Evolutionary conservation across 768 basidiomycete genomes (phyloP), one percentile per base, ranked within the genome.

Genomic region (Auricularia auricula-judae): DNA sequence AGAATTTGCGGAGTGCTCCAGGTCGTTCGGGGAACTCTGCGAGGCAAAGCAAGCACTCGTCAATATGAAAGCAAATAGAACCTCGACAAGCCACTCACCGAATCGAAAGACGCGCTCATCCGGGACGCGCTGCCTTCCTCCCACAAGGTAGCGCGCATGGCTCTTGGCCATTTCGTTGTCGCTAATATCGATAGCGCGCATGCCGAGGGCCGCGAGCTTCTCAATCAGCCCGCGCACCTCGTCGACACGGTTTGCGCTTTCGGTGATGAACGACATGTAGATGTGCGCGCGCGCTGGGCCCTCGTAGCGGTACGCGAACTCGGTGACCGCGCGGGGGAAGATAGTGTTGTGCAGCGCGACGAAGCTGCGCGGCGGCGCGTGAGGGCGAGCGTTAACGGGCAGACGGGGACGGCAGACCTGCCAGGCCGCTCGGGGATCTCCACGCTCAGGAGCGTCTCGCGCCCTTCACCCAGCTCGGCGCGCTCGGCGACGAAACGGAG

Each of bases 401-500:
- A 51, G 59, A 14, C 44, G 54, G 43, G 2, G 35, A 34, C 65
- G 61, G 51, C 83, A 68, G 72, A 87, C 95, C 88, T 91, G 77
- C 97, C 97, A 3, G 93, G 91, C 65, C 76, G 80, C 74, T 99
- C 97, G 29, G 97, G 94, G 63, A 98, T 89, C 70, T 91, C 89
- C n/a, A 98, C 91, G 70, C 90, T 91, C 68, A 98, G 81, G 58
- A 98, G 80, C 0, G 90, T 97, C 76, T 99, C 97, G 62, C 89
- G 83, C 11, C 96, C 89, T 75, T 99, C 97, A 67, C 97, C 97
- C 21, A 98, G 81, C 74, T 98, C 94, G 3, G 97, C 97, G 64
- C 97, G 93, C 74, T 99, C 97, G 21, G 97, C 91, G n/a, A 99
- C 95, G 72, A 98, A 99, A 10, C 97, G 85, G 58, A 99, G 76